These are phyloP conservation scores for Rubroshorea leprosula DNA, from an alignment of 345 rosid genomes.

Conservation along the genomic window DNA sequence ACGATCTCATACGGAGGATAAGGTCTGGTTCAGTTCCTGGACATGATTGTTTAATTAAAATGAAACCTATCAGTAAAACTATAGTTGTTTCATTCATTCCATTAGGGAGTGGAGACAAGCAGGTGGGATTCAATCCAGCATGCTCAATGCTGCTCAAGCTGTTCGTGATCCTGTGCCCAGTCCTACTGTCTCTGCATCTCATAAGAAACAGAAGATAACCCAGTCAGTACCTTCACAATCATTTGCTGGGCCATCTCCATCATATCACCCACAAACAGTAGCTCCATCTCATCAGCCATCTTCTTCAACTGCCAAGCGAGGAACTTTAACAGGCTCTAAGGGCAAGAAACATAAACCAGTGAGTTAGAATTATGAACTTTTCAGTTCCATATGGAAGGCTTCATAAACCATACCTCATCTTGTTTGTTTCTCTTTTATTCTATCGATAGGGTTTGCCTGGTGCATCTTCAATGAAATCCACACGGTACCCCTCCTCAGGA, in stretches of 20 bases:
- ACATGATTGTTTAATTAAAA: constrained; percentile 3
- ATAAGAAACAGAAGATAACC: constrained; percentile 64
- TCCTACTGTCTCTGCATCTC: constrained; percentile 71
- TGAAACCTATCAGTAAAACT: constrained; percentile 13
- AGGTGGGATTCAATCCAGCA: constrained; percentile 55
- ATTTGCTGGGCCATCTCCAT: constrained; percentile 48
- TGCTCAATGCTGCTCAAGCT: constrained; percentile 42
- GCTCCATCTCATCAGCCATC: constrained; percentile 54
- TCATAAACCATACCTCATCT: too few species aligned
- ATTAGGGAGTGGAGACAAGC: constrained; percentile 88
- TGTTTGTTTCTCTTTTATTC: background rate
- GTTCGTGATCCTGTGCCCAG: constrained; percentile 65
- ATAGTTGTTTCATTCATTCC: constrained; percentile 15
- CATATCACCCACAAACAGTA: constrained; percentile 53
- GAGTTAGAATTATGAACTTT: constrained; percentile 29
- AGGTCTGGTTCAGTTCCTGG: constrained; percentile 35
- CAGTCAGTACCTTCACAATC: constrained; percentile 56
- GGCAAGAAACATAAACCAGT: constrained; percentile 77
- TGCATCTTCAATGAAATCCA: constrained; percentile 54
- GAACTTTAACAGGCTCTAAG: constrained; percentile 46
- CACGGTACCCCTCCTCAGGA: constrained; percentile 46
- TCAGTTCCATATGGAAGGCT: too few species aligned
- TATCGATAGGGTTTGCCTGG: constrained; percentile 50
- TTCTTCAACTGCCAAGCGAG: constrained; percentile 54
- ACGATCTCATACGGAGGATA: constrained; percentile 63